Conservation (phyloP, 352 stramenopile genomes). For the Thalassiosira sp. region DNA sequence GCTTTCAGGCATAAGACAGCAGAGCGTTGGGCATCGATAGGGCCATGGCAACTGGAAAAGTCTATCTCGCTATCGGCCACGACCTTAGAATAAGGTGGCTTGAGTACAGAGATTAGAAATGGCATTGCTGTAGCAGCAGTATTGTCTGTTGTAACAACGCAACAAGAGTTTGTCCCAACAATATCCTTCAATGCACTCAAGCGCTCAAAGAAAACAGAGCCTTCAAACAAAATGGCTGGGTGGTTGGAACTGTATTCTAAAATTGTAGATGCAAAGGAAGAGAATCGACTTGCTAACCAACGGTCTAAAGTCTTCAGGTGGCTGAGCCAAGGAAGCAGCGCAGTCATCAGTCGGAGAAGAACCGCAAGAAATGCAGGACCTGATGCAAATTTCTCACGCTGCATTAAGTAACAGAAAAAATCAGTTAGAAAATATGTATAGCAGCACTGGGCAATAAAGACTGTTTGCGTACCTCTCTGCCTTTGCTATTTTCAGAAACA, state of each 20-base stretch:
- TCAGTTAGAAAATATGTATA: constrained; percentile 1
- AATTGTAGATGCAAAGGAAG: constrained; percentile 62
- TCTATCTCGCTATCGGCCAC: constrained; percentile 28
- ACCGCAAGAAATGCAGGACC: constrained; percentile 65
- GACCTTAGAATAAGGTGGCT: constrained; percentile 25
- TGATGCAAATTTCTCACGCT: constrained; percentile 69
- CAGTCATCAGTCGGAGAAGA: constrained; percentile 79
- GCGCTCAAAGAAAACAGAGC: constrained; percentile 74
- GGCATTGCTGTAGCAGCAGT: constrained; percentile 35
- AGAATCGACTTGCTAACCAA: constrained; percentile 67
- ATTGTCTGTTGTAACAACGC: constrained; percentile 47
- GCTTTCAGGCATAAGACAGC: constrained; percentile 46
- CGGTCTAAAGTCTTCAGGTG: constrained; percentile 54
- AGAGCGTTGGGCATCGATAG: constrained; percentile 42
- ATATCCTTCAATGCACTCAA: constrained; percentile 45
- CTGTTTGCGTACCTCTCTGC: constrained; percentile 43
- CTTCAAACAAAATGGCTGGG: constrained; percentile 68
- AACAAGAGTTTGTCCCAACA: constrained; percentile 30
- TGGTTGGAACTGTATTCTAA: constrained; percentile 59
- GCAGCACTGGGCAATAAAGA: neutral
- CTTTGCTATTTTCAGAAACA: constrained; percentile 68
- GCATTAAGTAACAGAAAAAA: neutral
- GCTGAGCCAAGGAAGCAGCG: constrained; percentile 63
- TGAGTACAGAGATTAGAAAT: constrained; percentile 45
- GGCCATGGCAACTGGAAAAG: constrained; percentile 35